These are phyloP conservation scores for Ephemerocybe angulata DNA, from an alignment of 768 basidiomycete species.

Conservation along the genomic window DNA sequence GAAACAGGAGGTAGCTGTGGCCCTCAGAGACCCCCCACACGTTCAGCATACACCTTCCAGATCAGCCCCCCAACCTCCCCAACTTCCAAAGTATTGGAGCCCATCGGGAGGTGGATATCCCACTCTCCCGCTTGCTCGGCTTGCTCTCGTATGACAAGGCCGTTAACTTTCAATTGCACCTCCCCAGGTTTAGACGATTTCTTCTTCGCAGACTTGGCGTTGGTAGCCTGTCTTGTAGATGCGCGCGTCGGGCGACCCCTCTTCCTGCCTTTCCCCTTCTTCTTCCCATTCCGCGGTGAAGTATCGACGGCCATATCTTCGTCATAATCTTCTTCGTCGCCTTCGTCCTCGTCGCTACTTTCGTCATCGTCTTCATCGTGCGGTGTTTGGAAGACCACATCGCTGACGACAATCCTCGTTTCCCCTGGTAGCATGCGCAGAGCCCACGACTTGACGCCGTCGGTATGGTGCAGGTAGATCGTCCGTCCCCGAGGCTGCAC, in stretches of 20 bases:
- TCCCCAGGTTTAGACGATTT: conserved; percentile 49
- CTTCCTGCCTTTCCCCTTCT: conserved; percentile 37
- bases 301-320: conserved; percentile 43
- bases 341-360: conserved; percentile 52
- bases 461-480: conserved; percentile 57
- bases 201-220: conserved; percentile 34
- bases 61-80: conserved; percentile 66
- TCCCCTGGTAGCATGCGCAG: conserved; percentile 59
- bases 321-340: conserved; percentile 38
- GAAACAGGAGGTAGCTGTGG: background rate
- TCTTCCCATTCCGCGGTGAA: conserved; percentile 42
- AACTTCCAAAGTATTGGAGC: conserved; percentile 64
- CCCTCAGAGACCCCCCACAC: conserved; percentile 23
- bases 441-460: conserved; percentile 75
- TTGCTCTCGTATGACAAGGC: conserved; percentile 43
- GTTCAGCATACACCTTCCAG: conserved; percentile 70
- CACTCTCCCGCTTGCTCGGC: conserved; percentile 50
- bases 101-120: conserved; percentile 57
- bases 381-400: conserved; percentile 46
- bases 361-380: conserved; percentile 56
- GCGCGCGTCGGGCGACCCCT: conserved; percentile 33
- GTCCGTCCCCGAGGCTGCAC: conserved; percentile 59
- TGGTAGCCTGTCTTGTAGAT: conserved; percentile 21
- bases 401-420: conserved; percentile 48
- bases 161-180: conserved; percentile 64